A percentile compares a stretch with the other conserved stretches of the same genome.
These are phyloP conservation scores for Moniliella sp. DNA, from an alignment of 1,284 basidiomycete genomes.

Conservation along the genomic window DNA sequence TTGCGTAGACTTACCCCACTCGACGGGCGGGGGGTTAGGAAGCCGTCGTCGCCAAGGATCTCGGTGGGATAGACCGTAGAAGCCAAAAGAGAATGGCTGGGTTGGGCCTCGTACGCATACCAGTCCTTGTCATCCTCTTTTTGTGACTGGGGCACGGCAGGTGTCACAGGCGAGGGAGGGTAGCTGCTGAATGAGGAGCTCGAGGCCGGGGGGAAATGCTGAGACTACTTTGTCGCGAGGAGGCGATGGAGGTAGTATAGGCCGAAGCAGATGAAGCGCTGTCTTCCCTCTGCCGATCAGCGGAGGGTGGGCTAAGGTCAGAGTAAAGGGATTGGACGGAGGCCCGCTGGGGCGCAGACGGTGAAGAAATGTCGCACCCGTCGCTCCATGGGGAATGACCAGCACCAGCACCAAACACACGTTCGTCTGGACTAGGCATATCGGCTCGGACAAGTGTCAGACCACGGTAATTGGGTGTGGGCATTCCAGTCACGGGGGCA, in stretches of 20 bases:
- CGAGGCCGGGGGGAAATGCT: neutral
- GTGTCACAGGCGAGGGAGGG: too few species aligned
- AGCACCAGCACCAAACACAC: neutral
- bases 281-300: neutral
- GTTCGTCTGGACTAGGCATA: conserved; percentile 12
- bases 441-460: conserved; percentile 27
- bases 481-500: conserved; percentile 11
- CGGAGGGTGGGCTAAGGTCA: neutral
- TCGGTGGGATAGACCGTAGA: conserved; percentile 17
- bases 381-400: too few species aligned
- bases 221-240: neutral
- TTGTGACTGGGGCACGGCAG: neutral
- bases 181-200: too few species aligned
- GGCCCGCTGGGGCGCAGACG: too few species aligned
- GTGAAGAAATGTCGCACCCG: neutral
- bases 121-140: neutral
- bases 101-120: conserved; percentile 7
- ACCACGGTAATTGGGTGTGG: conserved; percentile 21
- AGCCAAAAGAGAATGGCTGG: conserved; percentile 14
- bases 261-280: neutral
- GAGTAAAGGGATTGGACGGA: too few species aligned
- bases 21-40: conserved; percentile 4
- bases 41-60: conserved; percentile 5
- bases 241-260: neutral
- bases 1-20: conserved; percentile 22